Base-by-base conservation (phyloP, 1,284 basidiomycete genomes). In the Sanghuangporus baumii region DNA sequence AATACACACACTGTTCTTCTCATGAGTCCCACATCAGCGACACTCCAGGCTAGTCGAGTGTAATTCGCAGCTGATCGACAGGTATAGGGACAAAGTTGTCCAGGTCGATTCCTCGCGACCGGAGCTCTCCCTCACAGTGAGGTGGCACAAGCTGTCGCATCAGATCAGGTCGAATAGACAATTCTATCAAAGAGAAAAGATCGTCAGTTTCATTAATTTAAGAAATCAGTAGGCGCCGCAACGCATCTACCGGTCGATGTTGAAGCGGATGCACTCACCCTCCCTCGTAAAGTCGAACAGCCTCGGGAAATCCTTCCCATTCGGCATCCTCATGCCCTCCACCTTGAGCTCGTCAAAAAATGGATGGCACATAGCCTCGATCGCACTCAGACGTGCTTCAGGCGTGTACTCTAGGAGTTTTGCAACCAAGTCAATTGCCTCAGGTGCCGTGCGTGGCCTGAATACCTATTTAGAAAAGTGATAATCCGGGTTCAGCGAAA, bases 401-500 rank as follows among this genome's bases (percentile, higher is more conserved):
- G 96, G 96, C 11, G 97, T 99, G 81, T 99, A 99, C 75, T 99
- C 96, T 69, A 99, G 82, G 68, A 99, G 78, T 74, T 94, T 94
- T 40, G 92, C 88, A 66, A 99, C 97, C 65, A 99, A 80, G 71
- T 97, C 93, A 77, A 99, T 98, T 65, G 96, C 94, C 75, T 98
- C 96, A 43, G 91, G 87, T 11, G 96, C 88, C 23, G 96, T 99
- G 72, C 96, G 93, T 55, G 96, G 96, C 69, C 96, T 89, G 88
- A 99, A 99, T 63, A 99, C 97, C 93, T 96, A 75, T 59, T 63
- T 57, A 52, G 59, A 41, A 26, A 62, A 47, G 26, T 41, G 65
- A 47, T 11, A 60, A 46, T 60, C 38, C 52, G 50, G 52, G 51
- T 66, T 50, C 38, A 37, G 55, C 50, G 55, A 52, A 31, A 48